Conservation (phyloP, 2,329 filamentous ascomycete genomes). For the Sporothrix brunneoviolacea region DNA sequence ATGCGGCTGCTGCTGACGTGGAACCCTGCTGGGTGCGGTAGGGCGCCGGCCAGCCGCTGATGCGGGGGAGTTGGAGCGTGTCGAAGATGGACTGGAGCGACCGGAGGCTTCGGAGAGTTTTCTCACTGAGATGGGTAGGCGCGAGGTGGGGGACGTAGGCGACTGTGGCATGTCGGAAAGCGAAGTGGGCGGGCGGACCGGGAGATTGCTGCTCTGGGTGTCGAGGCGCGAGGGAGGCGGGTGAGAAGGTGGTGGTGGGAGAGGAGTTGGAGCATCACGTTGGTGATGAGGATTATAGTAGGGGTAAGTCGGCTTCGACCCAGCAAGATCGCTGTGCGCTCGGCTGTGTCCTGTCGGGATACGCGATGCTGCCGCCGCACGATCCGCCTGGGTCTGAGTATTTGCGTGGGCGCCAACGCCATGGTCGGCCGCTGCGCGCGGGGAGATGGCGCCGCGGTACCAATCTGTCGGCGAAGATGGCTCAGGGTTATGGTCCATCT, state of each 20-base stretch:
- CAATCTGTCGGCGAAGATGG: conserved; percentile 61
- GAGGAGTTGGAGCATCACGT: not conserved
- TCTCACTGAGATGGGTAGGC: conserved; percentile 32
- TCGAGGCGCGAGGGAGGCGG: conserved; percentile 4
- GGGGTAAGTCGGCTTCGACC: conserved; percentile 6
- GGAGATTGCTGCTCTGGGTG: not conserved
- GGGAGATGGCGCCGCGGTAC: conserved; percentile 40
- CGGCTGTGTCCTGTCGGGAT: conserved; percentile 32
- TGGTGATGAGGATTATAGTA: conserved; percentile 2
- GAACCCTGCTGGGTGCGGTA: conserved; percentile 15
- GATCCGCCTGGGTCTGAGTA: not conserved
- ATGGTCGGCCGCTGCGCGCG: not conserved
- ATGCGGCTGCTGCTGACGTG: conserved; percentile 35
- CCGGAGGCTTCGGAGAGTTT: conserved; percentile 37
- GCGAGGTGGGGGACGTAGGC: conserved; percentile 28
- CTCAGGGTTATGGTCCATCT: conserved; percentile 48
- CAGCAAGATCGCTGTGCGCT: conserved; percentile 55
- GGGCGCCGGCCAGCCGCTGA: conserved; percentile 31
- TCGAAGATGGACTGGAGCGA: conserved; percentile 44
- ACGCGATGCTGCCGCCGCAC: not conserved
- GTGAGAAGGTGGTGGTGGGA: not conserved
- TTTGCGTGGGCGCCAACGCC: not conserved
- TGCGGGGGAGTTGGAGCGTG: conserved; percentile 51
- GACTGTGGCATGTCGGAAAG: conserved; percentile 14
- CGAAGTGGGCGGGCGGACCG: not conserved